Evolutionary conservation across 179 eudicot species (phyloP).

Genomic region (Beta corolliflora): DNA sequence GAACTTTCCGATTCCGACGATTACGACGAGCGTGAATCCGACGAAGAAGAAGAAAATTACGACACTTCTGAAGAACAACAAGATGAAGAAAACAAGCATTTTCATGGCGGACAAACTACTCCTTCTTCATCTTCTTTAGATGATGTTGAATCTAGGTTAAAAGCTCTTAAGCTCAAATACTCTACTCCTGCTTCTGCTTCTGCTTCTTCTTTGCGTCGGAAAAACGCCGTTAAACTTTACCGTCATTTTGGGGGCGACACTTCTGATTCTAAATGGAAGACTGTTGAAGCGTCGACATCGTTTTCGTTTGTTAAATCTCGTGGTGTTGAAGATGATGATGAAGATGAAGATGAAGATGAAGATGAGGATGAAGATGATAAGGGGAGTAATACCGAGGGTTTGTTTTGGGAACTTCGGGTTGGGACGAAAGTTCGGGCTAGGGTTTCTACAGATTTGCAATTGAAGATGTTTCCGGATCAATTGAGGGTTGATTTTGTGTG

Average conservation of each 20-base stretch:
- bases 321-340: conserved; percentile 27
- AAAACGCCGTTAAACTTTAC: conserved; percentile 68
- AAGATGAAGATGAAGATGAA: conserved; percentile 42
- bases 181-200: conserved; percentile 19
- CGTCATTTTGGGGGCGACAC: conserved; percentile 83
- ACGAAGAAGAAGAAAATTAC: conserved; percentile 34
- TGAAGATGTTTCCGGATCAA: conserved; percentile 82
- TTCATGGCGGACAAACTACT: conserved; percentile 7
- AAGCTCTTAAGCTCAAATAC: conserved; percentile 66
- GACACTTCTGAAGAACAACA: conserved; percentile 29
- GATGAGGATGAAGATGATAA: conserved; percentile 38
- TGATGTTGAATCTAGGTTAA: conserved; percentile 63
- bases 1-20: conserved; percentile 82
- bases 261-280: conserved; percentile 71
- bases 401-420: conserved; percentile 59
- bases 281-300: conserved; percentile 45
- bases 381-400: neutral
- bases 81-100: conserved; percentile 23
- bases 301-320: conserved; percentile 50
- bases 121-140: conserved; percentile 44
- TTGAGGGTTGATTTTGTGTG: conserved; percentile 67
- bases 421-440: conserved; percentile 60
- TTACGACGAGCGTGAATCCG: conserved; percentile 33
- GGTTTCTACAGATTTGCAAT: conserved; percentile 71
- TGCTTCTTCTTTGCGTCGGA: conserved; percentile 9